These are phyloP conservation scores for Exophiala alcalophila DNA, from an alignment of 2,329 filamentous ascomycete species.

Conservation along the genomic window DNA sequence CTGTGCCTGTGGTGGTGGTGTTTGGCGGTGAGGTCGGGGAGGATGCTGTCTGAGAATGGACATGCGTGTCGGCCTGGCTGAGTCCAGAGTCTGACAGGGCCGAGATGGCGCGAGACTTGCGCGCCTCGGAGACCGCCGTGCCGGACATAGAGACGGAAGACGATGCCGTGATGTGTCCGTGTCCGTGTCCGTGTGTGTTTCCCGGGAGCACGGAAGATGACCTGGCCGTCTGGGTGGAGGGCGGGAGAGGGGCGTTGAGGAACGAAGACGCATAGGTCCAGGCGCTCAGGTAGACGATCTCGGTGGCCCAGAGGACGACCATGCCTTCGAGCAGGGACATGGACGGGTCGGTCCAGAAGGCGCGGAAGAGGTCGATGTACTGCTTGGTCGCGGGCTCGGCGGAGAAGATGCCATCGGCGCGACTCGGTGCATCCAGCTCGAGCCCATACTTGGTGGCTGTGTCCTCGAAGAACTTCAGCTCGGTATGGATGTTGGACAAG, in stretches of 20 bases:
- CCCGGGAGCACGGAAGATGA: too few relatives aligned
- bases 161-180: too few relatives aligned
- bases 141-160: too few relatives aligned
- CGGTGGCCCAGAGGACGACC: conserved; percentile 74
- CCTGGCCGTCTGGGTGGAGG: too few relatives aligned
- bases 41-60: too few relatives aligned
- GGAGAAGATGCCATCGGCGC: conserved; percentile 28
- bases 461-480: conserved; percentile 65
- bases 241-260: conserved; percentile 1
- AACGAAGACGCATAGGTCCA: conserved; percentile 48
- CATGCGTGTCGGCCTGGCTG: too few relatives aligned
- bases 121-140: too few relatives aligned
- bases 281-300: conserved; percentile 61
- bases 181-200: too few relatives aligned
- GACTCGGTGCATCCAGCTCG: conserved; percentile 39
- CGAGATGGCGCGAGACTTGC: too few relatives aligned
- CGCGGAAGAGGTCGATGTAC: conserved; percentile 59
- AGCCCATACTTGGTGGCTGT: conserved; percentile 61
- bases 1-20: too few relatives aligned
- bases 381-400: conserved; percentile 50
- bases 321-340: conserved; percentile 63
- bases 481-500: conserved; percentile 63
- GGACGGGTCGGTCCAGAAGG: conserved; percentile 48
- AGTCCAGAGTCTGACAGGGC: too few relatives aligned
- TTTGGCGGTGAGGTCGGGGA: too few relatives aligned